Evolutionary conservation across 495 filamentous ascomycete species (phyloP), one percentile per base, ranked within the genome.

Genomic region (Daldinia bambusicola): DNA sequence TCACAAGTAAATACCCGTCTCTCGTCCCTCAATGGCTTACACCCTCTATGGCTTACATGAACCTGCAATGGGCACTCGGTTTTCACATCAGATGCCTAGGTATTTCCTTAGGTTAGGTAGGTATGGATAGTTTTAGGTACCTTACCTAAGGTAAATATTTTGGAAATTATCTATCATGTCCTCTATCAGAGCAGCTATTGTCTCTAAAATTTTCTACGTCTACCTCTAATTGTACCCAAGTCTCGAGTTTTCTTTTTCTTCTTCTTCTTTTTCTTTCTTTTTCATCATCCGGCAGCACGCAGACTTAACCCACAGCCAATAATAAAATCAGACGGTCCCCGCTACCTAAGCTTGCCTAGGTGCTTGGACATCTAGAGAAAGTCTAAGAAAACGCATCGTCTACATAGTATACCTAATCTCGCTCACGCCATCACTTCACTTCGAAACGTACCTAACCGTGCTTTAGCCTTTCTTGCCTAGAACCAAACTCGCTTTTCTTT

Each of bases 391-490:
- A 48, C 43, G 18, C 18, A 48, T 48, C 2, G 22, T 48, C 18
- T 48, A 48, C 22, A 36, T n/a, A n/a, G n/a, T n/a, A n/a, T n/a
- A n/a, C n/a, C n/a, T n/a, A n/a, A n/a, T 10, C 34, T 20, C 20
- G 1, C 51, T 64, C 10, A 60, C 36, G 16, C 12, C 16, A 32
- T 50, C 12, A 31, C 43, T n/a, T 70, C 60, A 32, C 32, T 16
- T 26, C 41, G 40, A 56, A 63, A 62, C 45, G 38, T 12, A 67
- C 37, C 52, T 34, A 34, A 55, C 16, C 26, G 26, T 26, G 26
- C 26, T 26, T 1, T 38, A 9, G 18, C 31, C 20, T 53, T 40
- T 43, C 41, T 41, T 18, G 45, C 14, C 13, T 8, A 38, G 51
- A 45, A 7, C 32, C 26, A 66, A 66, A 45, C 36, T 53, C 31